Percentiles rank a stretch among this genome's conserved stretches.
Conservation (phyloP, 495 filamentous ascomycete genomes). For the Oidiodendron maius region DNA sequence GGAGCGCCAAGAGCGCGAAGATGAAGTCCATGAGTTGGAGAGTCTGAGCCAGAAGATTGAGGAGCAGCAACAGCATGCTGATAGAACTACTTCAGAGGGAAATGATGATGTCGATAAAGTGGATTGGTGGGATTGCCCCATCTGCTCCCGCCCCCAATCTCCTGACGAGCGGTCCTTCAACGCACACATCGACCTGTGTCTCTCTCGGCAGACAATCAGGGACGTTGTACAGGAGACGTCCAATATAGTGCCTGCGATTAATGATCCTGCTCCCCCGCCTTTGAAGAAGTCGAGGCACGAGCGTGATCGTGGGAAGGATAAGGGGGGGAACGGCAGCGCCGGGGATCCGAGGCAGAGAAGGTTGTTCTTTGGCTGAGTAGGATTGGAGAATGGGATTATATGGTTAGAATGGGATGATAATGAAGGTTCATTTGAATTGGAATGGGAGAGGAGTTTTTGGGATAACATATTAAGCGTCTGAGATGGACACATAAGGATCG, state of each 20-base stretch:
- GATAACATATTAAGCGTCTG: no score
- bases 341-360: constrained; percentile 19
- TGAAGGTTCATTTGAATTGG: no score
- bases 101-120: constrained; percentile 24
- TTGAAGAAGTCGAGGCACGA: no score
- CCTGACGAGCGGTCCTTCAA: constrained; percentile 81
- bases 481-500: no score
- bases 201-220: constrained; percentile 79
- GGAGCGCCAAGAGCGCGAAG: constrained; percentile 52
- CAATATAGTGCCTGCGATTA: neutral
- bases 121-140: constrained; percentile 78
- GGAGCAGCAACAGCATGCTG: constrained; percentile 33
- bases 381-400: no score
- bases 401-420: no score
- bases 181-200: constrained; percentile 88
- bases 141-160: constrained; percentile 67
- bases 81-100: constrained; percentile 45
- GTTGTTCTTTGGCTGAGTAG: constrained; percentile 21
- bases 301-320: constrained; percentile 13
- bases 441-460: no score
- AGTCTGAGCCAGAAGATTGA: constrained; percentile 54
- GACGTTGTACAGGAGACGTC: constrained; percentile 61
- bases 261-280: constrained; percentile 14
- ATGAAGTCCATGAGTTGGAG: constrained; percentile 60
- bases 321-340: neutral